These are phyloP conservation scores for Pistacia integerrima DNA, from an alignment of 345 rosid species.

Conservation along the genomic window DNA sequence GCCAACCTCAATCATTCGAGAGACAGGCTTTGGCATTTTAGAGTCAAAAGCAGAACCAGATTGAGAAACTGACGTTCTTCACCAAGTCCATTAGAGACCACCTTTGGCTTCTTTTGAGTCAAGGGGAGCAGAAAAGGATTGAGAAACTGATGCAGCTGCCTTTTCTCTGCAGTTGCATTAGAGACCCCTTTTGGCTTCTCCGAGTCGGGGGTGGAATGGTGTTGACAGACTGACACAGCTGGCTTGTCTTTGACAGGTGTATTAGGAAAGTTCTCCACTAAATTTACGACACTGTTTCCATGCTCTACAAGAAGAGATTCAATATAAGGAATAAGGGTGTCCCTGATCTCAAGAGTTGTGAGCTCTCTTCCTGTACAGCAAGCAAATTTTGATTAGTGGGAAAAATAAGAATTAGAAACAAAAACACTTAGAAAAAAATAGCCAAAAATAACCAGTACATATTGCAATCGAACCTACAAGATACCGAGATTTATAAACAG, in stretches of 20 bases:
- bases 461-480: slow-evolving; percentile 49
- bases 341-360: too few species aligned
- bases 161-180: slow-evolving; percentile 49
- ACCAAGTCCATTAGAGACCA: slow-evolving; percentile 23
- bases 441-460: not conserved
- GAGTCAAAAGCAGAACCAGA: slow-evolving; percentile 6
- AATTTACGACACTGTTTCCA: too few species aligned
- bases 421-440: not conserved
- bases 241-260: too few species aligned
- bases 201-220: slow-evolving; percentile 34
- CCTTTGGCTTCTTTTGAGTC: not conserved
- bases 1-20: slow-evolving; percentile 33
- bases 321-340: too few species aligned
- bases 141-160: slow-evolving; percentile 34
- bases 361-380: not conserved
- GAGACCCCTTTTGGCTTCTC: slow-evolving; percentile 57
- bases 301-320: too few species aligned
- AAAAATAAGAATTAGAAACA: too few species aligned
- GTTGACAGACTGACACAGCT: not conserved
- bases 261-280: too few species aligned
- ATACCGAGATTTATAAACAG: slow-evolving; percentile 50
- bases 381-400: too few species aligned
- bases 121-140: not conserved
- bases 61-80: slow-evolving; percentile 23
- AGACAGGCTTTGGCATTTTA: slow-evolving; percentile 30